phyloP scores from a whole-genome alignment of 192 early-diverging fungal genomes.

The Linnemannia elongata region DNA sequence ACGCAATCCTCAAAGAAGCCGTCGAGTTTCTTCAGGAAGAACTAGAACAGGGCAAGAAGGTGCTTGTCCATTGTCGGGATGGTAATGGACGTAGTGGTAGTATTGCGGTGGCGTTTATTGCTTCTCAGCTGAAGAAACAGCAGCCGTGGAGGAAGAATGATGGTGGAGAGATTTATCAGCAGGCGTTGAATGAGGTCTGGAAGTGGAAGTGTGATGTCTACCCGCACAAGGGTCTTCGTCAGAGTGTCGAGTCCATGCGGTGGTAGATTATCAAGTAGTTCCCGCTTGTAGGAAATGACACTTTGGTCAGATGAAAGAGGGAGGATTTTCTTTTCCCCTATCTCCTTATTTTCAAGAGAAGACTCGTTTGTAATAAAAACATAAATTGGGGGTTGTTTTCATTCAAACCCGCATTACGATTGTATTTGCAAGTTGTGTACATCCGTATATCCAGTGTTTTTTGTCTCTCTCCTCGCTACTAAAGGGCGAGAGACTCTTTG shows the following conservation, averaged over 20 bases:
- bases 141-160: not conserved
- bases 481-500: too few species aligned
- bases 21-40: conserved; percentile 31
- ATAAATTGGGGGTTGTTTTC: not conserved
- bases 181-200: conserved; percentile 39
- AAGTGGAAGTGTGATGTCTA: conserved; percentile 58
- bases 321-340: not conserved
- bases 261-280: conserved; percentile 11
- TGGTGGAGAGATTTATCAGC: conserved; percentile 11
- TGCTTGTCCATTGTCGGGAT: conserved; percentile 52
- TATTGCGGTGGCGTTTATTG: conserved; percentile 41
- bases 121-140: conserved; percentile 20
- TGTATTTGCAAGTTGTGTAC: not conserved
- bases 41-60: conserved; percentile 43
- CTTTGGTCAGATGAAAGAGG: not conserved
- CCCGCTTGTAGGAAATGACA: too few species aligned
- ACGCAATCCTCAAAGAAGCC: conserved; percentile 40
- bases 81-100: conserved; percentile 52
- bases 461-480: too few species aligned
- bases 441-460: too few species aligned
- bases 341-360: not conserved
- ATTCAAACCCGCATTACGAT: not conserved
- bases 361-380: not conserved
- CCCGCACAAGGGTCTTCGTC: conserved; percentile 43
- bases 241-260: conserved; percentile 30